Evolutionary conservation across 768 basidiomycete genomes (phyloP).

Genomic region (Tubosaeta brunneosetosa): DNA sequence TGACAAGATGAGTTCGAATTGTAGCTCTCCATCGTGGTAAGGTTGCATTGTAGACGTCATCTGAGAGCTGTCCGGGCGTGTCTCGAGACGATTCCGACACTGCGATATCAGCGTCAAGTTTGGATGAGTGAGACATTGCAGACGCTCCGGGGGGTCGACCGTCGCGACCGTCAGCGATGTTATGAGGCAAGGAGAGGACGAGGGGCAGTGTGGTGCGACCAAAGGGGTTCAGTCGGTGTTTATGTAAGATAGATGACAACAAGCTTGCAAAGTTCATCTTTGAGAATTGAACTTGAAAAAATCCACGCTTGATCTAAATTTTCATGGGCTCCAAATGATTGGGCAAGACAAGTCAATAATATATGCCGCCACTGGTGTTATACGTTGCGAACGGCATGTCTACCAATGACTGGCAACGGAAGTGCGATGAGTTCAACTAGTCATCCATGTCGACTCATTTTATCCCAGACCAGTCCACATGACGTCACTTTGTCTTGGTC

Average conservation of each 20-base stretch:
- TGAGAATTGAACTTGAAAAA: no score
- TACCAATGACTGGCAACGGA: no score
- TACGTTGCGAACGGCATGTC: no score
- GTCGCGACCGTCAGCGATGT: background rate
- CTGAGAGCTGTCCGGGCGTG: slow-evolving; percentile 15
- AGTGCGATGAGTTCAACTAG: no score
- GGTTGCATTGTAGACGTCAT: slow-evolving; percentile 61
- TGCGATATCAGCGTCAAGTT: background rate
- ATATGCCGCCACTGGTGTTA: no score
- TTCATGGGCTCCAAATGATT: no score
- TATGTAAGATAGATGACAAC: background rate
- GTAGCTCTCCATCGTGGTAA: slow-evolving; percentile 64
- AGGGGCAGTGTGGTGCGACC: background rate
- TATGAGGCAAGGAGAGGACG: background rate
- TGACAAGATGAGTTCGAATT: slow-evolving; percentile 51
- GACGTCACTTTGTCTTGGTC: no score
- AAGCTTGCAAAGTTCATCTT: no score
- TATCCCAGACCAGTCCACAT: no score
- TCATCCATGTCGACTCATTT: no score
- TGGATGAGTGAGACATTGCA: background rate
- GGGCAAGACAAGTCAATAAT: no score
- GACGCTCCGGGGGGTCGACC: background rate
- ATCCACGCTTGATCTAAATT: no score
- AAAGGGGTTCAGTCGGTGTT: background rate
- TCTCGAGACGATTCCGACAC: background rate